Base-by-base conservation (phyloP, 2,329 filamentous ascomycete species). In the Pezicula neosporulosa region DNA sequence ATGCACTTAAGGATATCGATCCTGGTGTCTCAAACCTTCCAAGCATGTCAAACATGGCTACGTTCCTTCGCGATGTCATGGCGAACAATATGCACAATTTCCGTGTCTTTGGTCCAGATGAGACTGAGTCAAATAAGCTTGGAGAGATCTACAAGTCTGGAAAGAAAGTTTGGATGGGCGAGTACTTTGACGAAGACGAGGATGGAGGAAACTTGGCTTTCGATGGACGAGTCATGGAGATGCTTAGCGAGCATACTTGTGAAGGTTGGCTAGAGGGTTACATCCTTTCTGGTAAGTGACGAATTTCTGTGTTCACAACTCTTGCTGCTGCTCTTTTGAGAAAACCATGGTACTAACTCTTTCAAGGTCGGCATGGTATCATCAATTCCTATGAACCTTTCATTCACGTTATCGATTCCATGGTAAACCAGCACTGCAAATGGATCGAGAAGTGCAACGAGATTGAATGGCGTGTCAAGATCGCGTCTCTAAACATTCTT, bases 361-460 rank as follows among this genome's bases (percentile, higher is more conserved):
- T 21, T 21, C 21, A 21, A 21, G 24, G 24, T 27, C 80, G 88
- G 5, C 87, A 91, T 58, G 87, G 88, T 12, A 66, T 92, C 53
- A 78, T 92, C 53, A 91, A 90, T 77, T 87, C 83, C 65, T 92
- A 92, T 70, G 88, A 92, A 68, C 86, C 87, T 0, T 92, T 92
- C 65, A 88, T 91, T 53, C 87, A 91, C 64, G 82, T 92, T 61
- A 90, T 92, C 61, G 87, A 91, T 68, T 89, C 85, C 1, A 92
- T 92, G 87, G 87, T 92, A 54, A 90, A 90, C 67, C 87, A 90
- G 72, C 87, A 92, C 71, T 90, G 86, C 74, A 92, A 92, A 68
- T 91, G 87, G 87, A 79, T 91, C 47, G 87, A 92, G 68, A 92
- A 91, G 72, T 88, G 83, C 58, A 73, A 84, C n/a, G 87, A 91